These are phyloP conservation scores for Quercus robur DNA, from an alignment of 306 rosid genomes.

Conservation along the genomic window DNA sequence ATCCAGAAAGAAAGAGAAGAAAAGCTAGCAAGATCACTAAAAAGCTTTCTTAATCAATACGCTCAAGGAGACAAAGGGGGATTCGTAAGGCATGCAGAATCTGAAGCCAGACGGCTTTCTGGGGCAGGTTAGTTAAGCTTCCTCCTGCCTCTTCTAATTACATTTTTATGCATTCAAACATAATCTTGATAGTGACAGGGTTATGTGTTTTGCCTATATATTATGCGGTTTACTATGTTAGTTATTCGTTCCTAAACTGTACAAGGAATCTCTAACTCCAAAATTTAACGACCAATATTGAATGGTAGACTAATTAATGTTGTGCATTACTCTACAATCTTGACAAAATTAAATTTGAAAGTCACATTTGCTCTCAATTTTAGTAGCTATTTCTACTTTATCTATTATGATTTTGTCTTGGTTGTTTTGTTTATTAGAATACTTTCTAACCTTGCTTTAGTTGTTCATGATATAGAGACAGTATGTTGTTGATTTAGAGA, in stretches of 20 bases:
- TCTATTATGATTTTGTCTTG: neutral
- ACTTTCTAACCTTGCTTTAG: neutral
- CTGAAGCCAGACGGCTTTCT: slow-evolving; percentile 84
- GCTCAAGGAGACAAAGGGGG: slow-evolving; percentile 72
- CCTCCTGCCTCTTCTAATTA: neutral
- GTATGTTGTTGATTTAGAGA: neutral
- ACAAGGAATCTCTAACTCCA: neutral
- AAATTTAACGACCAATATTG: neutral
- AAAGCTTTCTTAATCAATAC: slow-evolving; percentile 58
- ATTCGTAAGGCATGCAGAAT: slow-evolving; percentile 64
- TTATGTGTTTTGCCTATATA: neutral
- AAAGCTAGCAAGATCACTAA: slow-evolving; percentile 62
- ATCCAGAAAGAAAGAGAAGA: slow-evolving; percentile 93
- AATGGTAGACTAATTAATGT: neutral
- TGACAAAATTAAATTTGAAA: neutral
- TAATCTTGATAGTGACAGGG: neutral
- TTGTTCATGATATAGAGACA: neutral
- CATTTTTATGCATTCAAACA: neutral
- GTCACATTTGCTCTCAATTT: neutral
- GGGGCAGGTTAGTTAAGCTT: slow-evolving; percentile 53
- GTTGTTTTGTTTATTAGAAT: neutral
- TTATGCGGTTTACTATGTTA: neutral
- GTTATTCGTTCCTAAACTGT: neutral
- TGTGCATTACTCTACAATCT: neutral
- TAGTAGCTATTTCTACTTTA: neutral